Base-by-base conservation (phyloP, 331 rosid genomes). In the Acacia concinna region DNA sequence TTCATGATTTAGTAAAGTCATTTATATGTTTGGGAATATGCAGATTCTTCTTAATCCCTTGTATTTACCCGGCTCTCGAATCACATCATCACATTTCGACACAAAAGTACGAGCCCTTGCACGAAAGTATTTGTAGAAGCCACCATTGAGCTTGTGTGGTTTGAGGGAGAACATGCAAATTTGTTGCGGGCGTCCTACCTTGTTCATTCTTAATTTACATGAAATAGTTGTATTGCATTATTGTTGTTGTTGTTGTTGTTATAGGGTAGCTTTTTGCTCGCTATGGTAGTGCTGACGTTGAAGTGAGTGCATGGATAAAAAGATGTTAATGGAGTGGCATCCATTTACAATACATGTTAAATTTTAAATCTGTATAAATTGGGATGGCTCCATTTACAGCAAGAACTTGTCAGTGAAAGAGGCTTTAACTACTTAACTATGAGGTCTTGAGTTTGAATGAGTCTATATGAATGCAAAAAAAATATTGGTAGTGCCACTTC, bases 81-180 rank as follows among this genome's bases (percentile, higher is more conserved):
- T 94, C 74, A 57, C 97, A 0, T 94, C 98, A 32, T 92, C 98
- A 17, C 98, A 92, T 83, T 94, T 94, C 68, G 97, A 94, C 78
- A 94, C 98, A 14, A 94, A 94, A 83, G 98, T 94, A 17, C 95
- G 98, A 13, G 97, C 97, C 27, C 97, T 94, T 30, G 98, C 98
- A 46, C 81, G 97, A 63, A 94, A 94, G 80, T 89, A 92, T 85
- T 83, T 94, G 79, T 94, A 88, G 89, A 75, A 69, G 49, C 74
- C 62, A 32, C 82, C 57, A 21, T 21, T 57, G 15, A 73, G 88
- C 62, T 77, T 6, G 59, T 66, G 35, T 43, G 82, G 31, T 76
- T 71, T 35, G 73, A 63, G 44, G 75, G 18, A 40, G 68, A 57
- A 35, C 81, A 66, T 70, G 54, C 83, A 35, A 30, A 79, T 77